Percentiles rank a stretch among this genome's conserved stretches.
phyloP scores from a whole-genome alignment of 257 asterid genomes.

The Apocynum venetum region DNA sequence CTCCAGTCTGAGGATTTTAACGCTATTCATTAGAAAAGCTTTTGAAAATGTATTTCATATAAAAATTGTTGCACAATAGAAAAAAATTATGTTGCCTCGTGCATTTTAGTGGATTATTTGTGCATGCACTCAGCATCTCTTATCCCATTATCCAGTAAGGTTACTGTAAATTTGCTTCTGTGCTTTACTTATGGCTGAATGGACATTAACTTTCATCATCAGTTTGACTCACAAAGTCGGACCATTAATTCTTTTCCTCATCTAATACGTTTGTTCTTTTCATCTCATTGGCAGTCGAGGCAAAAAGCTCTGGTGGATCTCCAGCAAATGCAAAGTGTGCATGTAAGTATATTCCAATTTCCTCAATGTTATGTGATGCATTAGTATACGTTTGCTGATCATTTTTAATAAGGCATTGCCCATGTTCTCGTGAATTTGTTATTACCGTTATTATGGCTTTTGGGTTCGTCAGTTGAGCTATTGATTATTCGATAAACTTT shows the following conservation, averaged over 20 bases:
- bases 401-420: background rate
- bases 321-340: conserved; percentile 81
- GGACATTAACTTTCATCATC: background rate
- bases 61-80: background rate
- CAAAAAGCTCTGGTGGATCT: conserved; percentile 84
- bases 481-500: background rate
- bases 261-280: conserved; percentile 1
- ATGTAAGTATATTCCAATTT: conserved; percentile 52
- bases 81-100: background rate
- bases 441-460: background rate
- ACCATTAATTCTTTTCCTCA: background rate
- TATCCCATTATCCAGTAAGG: background rate
- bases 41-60: background rate
- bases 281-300: conserved; percentile 75
- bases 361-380: background rate
- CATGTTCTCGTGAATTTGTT: background rate
- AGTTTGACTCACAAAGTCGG: too few species aligned
- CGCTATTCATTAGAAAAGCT: background rate
- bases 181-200: background rate
- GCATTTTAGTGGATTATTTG: background rate
- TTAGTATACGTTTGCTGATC: background rate
- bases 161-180: background rate
- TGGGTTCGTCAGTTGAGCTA: background rate
- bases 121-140: background rate
- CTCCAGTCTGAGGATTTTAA: background rate